These are phyloP conservation scores for Chlorella sp. DNA, from an alignment of 139 green algal genomes.

Conservation along the genomic window DNA sequence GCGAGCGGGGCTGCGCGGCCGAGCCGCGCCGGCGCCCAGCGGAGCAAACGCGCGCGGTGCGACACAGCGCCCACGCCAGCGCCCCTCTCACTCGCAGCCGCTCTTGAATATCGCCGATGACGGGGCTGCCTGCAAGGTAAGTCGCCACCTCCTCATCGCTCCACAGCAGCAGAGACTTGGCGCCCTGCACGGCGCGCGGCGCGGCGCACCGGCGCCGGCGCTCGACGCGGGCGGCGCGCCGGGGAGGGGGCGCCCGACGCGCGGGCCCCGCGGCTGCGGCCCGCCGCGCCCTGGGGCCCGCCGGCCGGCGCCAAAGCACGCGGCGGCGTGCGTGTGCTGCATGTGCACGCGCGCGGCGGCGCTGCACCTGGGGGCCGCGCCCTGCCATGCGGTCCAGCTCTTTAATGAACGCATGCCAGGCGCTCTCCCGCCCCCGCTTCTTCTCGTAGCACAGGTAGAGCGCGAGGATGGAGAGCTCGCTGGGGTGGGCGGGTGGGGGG, in stretches of 20 bases:
- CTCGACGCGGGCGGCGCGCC: not conserved
- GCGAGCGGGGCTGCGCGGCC: no score
- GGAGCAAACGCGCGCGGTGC: not conserved
- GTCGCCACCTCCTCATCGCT: slow-evolving; percentile 65
- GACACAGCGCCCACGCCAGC: not conserved
- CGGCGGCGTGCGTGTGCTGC: not conserved
- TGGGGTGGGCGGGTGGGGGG: not conserved
- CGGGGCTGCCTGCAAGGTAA: slow-evolving; percentile 74
- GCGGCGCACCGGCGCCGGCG: not conserved
- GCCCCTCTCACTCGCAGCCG: slow-evolving; percentile 45
- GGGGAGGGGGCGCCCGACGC: not conserved
- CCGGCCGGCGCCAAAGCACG: not conserved
- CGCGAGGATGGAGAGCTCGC: slow-evolving; percentile 87
- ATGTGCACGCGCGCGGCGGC: not conserved
- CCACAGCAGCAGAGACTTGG: slow-evolving; percentile 88
- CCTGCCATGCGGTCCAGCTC: slow-evolving; percentile 85
- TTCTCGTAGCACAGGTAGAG: slow-evolving; percentile 97
- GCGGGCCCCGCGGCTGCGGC: slow-evolving; percentile 1
- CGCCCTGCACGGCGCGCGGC: slow-evolving; percentile 41
- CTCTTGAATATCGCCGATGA: slow-evolving; percentile 66
- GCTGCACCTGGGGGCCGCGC: slow-evolving; percentile 45
- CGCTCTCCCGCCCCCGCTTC: slow-evolving; percentile 73
- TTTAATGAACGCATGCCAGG: slow-evolving; percentile 88
- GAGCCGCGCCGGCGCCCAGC: no score
- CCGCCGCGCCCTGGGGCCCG: not conserved